A percentile compares a stretch with the other conserved stretches of the same genome.
phyloP scores from a whole-genome alignment of 208 protist species.

The Borovskyia barvae region DNA sequence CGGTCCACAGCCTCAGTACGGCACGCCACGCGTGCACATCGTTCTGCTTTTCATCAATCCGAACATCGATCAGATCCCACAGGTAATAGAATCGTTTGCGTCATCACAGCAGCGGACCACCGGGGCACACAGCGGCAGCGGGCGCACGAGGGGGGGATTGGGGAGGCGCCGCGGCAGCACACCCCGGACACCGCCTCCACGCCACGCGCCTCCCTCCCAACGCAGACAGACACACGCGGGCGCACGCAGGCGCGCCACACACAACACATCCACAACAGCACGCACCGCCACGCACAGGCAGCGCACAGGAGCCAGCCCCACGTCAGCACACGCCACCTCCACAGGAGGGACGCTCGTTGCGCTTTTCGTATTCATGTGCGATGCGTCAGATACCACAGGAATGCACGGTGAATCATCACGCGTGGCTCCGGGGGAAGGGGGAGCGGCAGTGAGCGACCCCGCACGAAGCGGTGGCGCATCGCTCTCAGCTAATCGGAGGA shows the following conservation, averaged over 20 bases:
- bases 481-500: too few relatives aligned
- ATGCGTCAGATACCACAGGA: conserved; percentile 81
- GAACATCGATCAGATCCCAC: conserved; percentile 33
- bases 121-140: neutral
- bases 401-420: conserved; percentile 44
- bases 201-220: too few relatives aligned
- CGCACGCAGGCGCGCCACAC: neutral
- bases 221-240: neutral
- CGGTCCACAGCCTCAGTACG: conserved; percentile 19
- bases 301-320: neutral
- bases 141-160: neutral
- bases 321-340: conserved; percentile 17
- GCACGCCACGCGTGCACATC: conserved; percentile 23
- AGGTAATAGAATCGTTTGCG: conserved; percentile 37
- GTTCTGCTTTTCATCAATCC: conserved; percentile 21
- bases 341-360: conserved; percentile 37
- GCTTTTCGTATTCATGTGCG: conserved; percentile 40
- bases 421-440: neutral
- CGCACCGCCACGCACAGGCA: neutral
- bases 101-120: conserved; percentile 17
- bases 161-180: neutral
- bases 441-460: neutral
- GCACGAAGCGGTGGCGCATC: too few relatives aligned
- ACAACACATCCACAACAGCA: neutral
- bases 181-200: neutral